A percentile compares a stretch with the other conserved stretches of the same genome.
Conservation (phyloP, 164 flowering plant species). For the Protea cynaroides region DNA sequence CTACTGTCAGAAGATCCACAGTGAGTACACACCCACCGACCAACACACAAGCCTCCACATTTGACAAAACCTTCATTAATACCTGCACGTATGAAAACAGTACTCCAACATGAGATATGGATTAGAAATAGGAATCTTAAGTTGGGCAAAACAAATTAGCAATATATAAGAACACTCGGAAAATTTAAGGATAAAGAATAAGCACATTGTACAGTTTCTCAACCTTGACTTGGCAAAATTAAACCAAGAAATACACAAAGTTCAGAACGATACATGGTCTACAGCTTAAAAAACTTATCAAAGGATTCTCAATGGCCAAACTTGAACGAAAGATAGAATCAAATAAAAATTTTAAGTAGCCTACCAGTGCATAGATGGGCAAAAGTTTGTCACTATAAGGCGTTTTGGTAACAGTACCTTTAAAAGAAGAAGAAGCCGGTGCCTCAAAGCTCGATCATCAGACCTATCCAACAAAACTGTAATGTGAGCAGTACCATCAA, state of each 20-base stretch:
- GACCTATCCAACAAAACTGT: constrained; percentile 94
- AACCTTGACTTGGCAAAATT: neutral
- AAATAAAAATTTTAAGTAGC: too few relatives aligned
- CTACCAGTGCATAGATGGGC: too few relatives aligned
- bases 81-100: constrained; percentile 49
- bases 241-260: too few relatives aligned
- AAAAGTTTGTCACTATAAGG: neutral
- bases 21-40: constrained; percentile 99
- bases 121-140: neutral
- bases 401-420: constrained; percentile 47
- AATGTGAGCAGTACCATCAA: constrained; percentile 96
- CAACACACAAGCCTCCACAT: constrained; percentile 93
- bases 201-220: neutral
- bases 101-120: too few relatives aligned
- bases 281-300: neutral
- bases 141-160: neutral
- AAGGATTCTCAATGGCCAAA: neutral
- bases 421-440: constrained; percentile 76
- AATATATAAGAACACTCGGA: neutral
- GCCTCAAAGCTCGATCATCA: constrained; percentile 91
- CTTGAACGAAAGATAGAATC: too few relatives aligned
- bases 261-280: neutral
- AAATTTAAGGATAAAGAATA: neutral
- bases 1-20: constrained; percentile 86
- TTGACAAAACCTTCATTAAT: constrained; percentile 80